Evolutionary conservation across 2,329 filamentous ascomycete species (phyloP), one percentile per base, ranked within the genome.

Genomic region (Diaporthe australafricana): DNA sequence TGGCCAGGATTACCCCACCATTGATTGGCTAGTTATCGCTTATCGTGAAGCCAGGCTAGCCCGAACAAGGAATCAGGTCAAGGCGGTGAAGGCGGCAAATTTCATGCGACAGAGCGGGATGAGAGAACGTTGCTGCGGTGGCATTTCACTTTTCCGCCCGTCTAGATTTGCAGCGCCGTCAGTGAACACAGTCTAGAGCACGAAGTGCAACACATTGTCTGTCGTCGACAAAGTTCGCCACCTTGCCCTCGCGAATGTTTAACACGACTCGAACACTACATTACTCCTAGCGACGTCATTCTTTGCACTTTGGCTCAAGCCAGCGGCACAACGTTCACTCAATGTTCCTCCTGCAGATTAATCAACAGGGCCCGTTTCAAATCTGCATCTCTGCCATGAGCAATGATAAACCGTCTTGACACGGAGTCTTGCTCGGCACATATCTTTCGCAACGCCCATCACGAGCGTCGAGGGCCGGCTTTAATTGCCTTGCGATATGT

Each of bases 51-150:
- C 69, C 70, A 72, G 68, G 40, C 47, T 62, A 76, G 75, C 70
- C 73, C 73, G 73, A 73, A 75, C 71, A 4, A 56, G 77, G 77
- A 12, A 30, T 22, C 12, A 47, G 47, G 67, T 66, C 72, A 78
- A 71, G 78, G 78, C 78, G 78, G 78, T 79, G 77, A 78, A 56
- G 53, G 53, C 53, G 45, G 60, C 60, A 50, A 65, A 65, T 65
- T 65, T 75, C 65, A 76, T 75, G 74, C 75, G 72, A 73, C 75
- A 76, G 32, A 35, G 68, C 60, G 52, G 70, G 53, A 57, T 38
- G 68, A 50, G 27, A 30, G 30, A 30, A 52, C 11, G 38, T 17
- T n/a, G 40, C n/a, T 3, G 57, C 2, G 40, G 57, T 62, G 38
- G 20, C 45, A 55, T 65, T 65, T 30, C 60, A 45, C 60, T 65